Base-by-base conservation (phyloP, 2,329 filamentous ascomycete genomes). In the Bipolaris cookei region DNA sequence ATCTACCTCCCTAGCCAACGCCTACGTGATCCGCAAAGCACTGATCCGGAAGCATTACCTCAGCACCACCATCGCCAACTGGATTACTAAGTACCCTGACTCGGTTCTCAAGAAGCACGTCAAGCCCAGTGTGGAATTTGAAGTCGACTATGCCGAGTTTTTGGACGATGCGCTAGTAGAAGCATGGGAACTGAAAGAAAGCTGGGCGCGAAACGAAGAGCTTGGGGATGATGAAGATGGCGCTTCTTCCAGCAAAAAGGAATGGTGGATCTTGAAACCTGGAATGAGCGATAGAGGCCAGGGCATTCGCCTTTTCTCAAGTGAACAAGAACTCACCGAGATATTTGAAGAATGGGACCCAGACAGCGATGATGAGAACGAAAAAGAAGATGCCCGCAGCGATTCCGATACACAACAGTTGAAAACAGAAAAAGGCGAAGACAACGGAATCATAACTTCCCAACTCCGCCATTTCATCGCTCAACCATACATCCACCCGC, bases 261-360 rank as follows among this genome's bases (percentile, higher is more conserved):
- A 96, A 73, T 99, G 94, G 94, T 99, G 95, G 95, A 98, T 99
- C 64, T 77, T 99, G 58, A 99, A 99, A 78, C 94, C 95, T 0
- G 90, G 94, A 7, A 98, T 99, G 95, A 97, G 92, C 75, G 95
- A 99, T 73, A 86, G 94, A 21, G 95, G 94, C 0, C 93, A 97
- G 74, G 95, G 95, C 1, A 97, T 99, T 56, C 81, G 91, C 37
- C 80, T 99, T 0, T 99, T 99, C 76, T 90, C 87, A 67, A 91
- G 87, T 2, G 90, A 95, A 80, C 87, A 89, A 54, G 88, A 96
- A 71, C 80, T 99, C n/a, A 89, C 90, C 59, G 83, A 74, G 13
- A 95, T 99, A 51, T 99, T 98, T 71, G 92, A 97, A 65, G 88
- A 86, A 54, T 99, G 95, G 92, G 94, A 97, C 73, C 86, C 82